phyloP scores from a whole-genome alignment of 352 stramenopile species.

The Hyaloperonospora arabidopsidis region DNA sequence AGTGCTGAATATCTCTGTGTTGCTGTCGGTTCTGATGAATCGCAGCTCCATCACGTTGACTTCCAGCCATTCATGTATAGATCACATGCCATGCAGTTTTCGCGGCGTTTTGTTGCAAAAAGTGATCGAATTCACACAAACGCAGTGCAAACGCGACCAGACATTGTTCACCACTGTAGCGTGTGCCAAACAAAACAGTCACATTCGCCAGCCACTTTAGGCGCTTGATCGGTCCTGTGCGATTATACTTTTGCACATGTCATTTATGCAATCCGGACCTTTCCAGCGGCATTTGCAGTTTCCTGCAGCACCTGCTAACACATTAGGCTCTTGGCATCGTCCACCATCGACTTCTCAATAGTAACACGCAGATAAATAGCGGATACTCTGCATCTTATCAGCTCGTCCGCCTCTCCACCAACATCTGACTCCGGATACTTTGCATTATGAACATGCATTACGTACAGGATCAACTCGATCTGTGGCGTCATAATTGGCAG shows the following conservation, averaged over 20 bases:
- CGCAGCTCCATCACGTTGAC: constrained; percentile 53
- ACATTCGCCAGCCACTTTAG: constrained; percentile 89
- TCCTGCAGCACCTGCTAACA: constrained; percentile 86
- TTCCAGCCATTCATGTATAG: constrained; percentile 96
- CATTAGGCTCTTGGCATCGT: constrained; percentile 92
- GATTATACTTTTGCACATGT: constrained; percentile 90
- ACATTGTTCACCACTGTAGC: constrained; percentile 94
- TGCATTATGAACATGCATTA: constrained; percentile 20
- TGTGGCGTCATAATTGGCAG: constrained; percentile 16
- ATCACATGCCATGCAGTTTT: constrained; percentile 82
- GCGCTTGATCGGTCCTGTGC: constrained; percentile 77
- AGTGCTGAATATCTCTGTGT: too few species aligned
- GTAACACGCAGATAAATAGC: constrained; percentile 86
- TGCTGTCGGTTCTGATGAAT: constrained; percentile 56
- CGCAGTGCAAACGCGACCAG: constrained; percentile 91
- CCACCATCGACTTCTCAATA: constrained; percentile 98
- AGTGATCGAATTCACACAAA: constrained; percentile 92
- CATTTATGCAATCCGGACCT: constrained; percentile 94
- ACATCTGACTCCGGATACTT: not conserved
- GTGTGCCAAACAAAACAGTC: constrained; percentile 93
- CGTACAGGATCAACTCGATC: constrained; percentile 56
- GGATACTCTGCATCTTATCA: constrained; percentile 46
- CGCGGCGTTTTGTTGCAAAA: constrained; percentile 51
- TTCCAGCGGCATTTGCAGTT: constrained; percentile 89
- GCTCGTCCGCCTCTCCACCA: constrained; percentile 59